A percentile compares a stretch with the other conserved stretches of the same genome.
phyloP scores from a whole-genome alignment of 768 basidiomycete genomes.

The Rhodocollybia butyracea region DNA sequence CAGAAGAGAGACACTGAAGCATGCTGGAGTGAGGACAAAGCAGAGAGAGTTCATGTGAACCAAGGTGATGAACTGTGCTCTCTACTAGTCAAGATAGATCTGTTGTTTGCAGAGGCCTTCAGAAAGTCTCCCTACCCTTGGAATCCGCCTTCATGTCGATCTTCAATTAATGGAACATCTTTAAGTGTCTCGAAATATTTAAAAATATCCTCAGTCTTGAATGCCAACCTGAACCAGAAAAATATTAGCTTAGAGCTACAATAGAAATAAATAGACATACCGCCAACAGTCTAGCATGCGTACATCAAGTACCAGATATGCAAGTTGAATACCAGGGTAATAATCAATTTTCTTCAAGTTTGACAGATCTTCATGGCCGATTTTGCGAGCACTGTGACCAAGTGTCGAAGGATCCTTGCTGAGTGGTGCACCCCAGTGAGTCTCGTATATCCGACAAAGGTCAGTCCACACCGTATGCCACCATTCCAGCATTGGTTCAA shows the following conservation, averaged over 20 bases:
- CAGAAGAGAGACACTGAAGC: too few species aligned
- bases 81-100: background rate
- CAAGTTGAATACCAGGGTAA: conserved; percentile 20
- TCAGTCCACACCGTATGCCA: conserved; percentile 30
- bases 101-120: background rate
- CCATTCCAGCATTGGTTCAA: conserved; percentile 22
- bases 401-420: conserved; percentile 26
- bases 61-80: too few species aligned
- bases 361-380: conserved; percentile 22
- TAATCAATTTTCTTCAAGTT: conserved; percentile 33
- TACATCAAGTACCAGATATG: conserved; percentile 22
- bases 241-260: background rate
- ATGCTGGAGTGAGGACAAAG: too few species aligned
- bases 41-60: too few species aligned
- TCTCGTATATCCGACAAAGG: conserved; percentile 23
- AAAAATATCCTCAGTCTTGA: conserved; percentile 13
- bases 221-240: background rate
- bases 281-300: conserved; percentile 34
- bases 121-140: conserved; percentile 10
- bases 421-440: conserved; percentile 24
- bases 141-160: conserved; percentile 16
- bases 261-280: conserved; percentile 14
- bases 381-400: conserved; percentile 26
- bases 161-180: conserved; percentile 17
- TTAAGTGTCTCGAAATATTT: conserved; percentile 10